These are phyloP conservation scores for Aspergillus leporis DNA, from an alignment of 495 filamentous ascomycete genomes.

Conservation along the genomic window DNA sequence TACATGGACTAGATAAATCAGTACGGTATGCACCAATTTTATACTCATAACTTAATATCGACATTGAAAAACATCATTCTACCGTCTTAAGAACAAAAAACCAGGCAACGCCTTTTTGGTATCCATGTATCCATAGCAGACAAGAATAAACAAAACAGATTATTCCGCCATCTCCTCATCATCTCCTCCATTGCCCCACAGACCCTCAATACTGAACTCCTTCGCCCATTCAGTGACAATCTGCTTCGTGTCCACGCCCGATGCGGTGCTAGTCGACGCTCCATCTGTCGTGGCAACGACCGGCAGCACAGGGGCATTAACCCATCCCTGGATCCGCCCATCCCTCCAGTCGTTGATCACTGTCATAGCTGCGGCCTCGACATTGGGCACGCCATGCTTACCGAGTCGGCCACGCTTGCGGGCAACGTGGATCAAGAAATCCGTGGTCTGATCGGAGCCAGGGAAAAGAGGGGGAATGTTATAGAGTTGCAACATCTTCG, in stretches of 20 bases:
- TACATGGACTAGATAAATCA: neutral
- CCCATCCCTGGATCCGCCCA: constrained; percentile 92
- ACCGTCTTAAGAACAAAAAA: constrained; percentile 16
- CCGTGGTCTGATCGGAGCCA: constrained; percentile 74
- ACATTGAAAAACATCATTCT: constrained; percentile 6
- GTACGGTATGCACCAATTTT: neutral
- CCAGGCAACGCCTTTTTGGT: constrained; percentile 16
- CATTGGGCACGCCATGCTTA: constrained; percentile 86
- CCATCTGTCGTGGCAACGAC: constrained; percentile 45
- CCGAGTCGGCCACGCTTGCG: constrained; percentile 88
- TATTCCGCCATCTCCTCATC: constrained; percentile 51
- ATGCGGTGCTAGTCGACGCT: constrained; percentile 28
- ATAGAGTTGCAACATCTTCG: constrained; percentile 80
- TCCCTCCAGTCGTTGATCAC: constrained; percentile 96
- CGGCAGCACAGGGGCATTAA: constrained; percentile 65
- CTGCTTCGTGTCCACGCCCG: constrained; percentile 67
- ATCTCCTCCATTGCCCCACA: constrained; percentile 72
- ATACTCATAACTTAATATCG: neutral
- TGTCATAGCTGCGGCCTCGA: constrained; percentile 82
- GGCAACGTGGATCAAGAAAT: constrained; percentile 93
- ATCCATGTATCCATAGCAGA: constrained; percentile 13
- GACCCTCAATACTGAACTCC: constrained; percentile 92
- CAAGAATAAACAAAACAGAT: constrained; percentile 11
- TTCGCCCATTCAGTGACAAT: constrained; percentile 92
- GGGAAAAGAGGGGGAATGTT: constrained; percentile 74